Base-by-base conservation (phyloP, 1,284 basidiomycete genomes). In the Leucoagaricus sp. region DNA sequence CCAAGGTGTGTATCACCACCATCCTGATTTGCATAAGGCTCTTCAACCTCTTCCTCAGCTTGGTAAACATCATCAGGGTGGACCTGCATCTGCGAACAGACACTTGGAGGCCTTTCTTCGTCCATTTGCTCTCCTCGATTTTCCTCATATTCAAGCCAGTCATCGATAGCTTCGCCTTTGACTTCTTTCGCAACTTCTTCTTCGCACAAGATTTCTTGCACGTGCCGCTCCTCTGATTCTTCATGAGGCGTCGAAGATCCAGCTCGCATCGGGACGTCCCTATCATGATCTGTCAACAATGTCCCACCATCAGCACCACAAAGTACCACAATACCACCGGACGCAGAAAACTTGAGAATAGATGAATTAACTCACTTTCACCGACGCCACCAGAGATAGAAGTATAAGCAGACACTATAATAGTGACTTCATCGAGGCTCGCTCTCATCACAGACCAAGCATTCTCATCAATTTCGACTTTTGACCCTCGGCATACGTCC, bases 391-490 rank as follows among this genome's bases (percentile, higher is more conserved):
- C 4, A 46, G 21, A 13, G 15, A 10, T n/a, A 4, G 8, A 17
- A 17, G 31, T 40, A 33, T 33, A 3, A 26, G 12, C 46, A 42
- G 52, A 40, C 28, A 47, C 53, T 8, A 55, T 25, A 10, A 55
- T 46, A 2, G 19, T 36, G n/a, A 55, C 38, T 28, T 55, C 46
- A 55, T 55, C 53, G 21, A 55, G 28, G 29, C 38, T 55, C 36
- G 26, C 19, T 36, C 25, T 40, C 29, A 50, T 34, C 13, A 56
- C 47, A 3, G 54, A 23, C 48, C 54, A 56, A n/a, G 33, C 48
- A 8, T 56, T 48, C 21, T 56, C 48, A 28, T 45, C 47, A 49
- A 49, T 44, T n/a, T 56, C 54, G 13, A 56, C 40, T 49, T 50
- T 56, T 17, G 23, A 49, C 6, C 54, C 48, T 3, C 48, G 28